phyloP scores from a whole-genome alignment of 495 filamentous ascomycete genomes.

The Penicillium nucicola region DNA sequence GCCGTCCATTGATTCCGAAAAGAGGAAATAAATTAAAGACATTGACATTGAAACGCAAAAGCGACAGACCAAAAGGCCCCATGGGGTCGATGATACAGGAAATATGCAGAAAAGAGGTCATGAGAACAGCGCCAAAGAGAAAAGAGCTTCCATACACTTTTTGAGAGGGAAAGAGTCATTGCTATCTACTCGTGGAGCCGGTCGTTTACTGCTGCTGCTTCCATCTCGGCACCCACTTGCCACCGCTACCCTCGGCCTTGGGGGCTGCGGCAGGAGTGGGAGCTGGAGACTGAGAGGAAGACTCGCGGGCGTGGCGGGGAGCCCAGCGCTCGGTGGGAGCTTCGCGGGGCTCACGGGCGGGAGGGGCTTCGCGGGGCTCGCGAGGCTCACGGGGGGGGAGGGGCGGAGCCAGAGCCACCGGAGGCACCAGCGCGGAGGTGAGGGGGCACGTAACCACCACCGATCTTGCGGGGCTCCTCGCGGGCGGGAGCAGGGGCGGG shows the following conservation, averaged over 20 bases:
- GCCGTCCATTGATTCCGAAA: constrained; percentile 12
- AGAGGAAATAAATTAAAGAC: constrained; percentile 15
- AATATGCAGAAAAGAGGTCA: constrained; percentile 28
- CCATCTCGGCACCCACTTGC: constrained; percentile 45
- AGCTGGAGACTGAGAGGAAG: constrained; percentile 12
- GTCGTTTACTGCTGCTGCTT: constrained; percentile 41
- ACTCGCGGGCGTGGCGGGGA: constrained; percentile 20
- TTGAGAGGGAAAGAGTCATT: constrained; percentile 13
- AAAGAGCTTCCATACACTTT: constrained; percentile 28
- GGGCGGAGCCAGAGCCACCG: constrained; percentile 26
- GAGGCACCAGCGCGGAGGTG: constrained; percentile 39
- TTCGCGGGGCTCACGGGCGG: constrained; percentile 25
- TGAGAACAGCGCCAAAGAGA: constrained; percentile 30
- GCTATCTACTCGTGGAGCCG: constrained; percentile 5
- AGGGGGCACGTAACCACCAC: constrained; percentile 51
- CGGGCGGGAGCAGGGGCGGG: constrained; percentile 22
- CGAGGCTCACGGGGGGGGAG: constrained; percentile 30
- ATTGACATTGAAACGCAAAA: constrained; percentile 15
- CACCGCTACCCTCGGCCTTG: constrained; percentile 27
- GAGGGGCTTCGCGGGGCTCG: constrained; percentile 25
- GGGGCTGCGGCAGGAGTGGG: constrained; percentile 13
- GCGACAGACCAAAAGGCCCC: constrained; percentile 13
- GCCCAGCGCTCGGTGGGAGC: constrained; percentile 29
- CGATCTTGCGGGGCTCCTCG: constrained; percentile 32
- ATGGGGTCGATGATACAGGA: constrained; percentile 27